These are phyloP conservation scores for Boletus tomentosulus DNA, from an alignment of 768 basidiomycete genomes.

Conservation along the genomic window DNA sequence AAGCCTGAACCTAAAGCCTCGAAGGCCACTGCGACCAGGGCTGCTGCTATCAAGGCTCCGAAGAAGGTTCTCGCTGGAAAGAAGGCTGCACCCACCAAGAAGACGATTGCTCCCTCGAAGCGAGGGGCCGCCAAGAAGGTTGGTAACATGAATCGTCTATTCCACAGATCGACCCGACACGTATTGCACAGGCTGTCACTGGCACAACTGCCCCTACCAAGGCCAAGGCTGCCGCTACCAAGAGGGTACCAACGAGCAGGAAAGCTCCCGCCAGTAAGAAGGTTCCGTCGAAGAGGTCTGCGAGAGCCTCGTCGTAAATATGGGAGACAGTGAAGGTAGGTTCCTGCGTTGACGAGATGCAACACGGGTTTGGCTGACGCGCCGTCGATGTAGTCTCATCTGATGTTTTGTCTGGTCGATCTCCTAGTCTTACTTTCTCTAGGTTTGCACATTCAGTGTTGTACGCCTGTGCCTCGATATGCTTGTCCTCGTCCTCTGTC, in stretches of 20 bases:
- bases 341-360: neutral
- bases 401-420: neutral
- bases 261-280: slow-evolving; percentile 25
- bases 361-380: neutral
- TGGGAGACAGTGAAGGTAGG: slow-evolving; percentile 6
- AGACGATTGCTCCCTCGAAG: slow-evolving; percentile 39
- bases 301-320: slow-evolving; percentile 15
- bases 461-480: slow-evolving; percentile 29
- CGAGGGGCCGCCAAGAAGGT: slow-evolving; percentile 66
- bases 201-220: slow-evolving; percentile 42
- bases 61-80: slow-evolving; percentile 33
- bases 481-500: slow-evolving; percentile 14
- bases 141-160: neutral
- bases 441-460: slow-evolving; percentile 14
- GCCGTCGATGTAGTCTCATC: neutral
- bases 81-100: slow-evolving; percentile 36
- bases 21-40: slow-evolving; percentile 17
- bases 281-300: slow-evolving; percentile 18
- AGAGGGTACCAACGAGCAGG: slow-evolving; percentile 31
- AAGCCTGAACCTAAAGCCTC: slow-evolving; percentile 30
- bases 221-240: slow-evolving; percentile 28
- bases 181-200: slow-evolving; percentile 42
- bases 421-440: slow-evolving; percentile 9
- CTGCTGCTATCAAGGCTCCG: slow-evolving; percentile 20
- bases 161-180: neutral